phyloP scores from a whole-genome alignment of 169 alveolate species.

The Perkinsus olseni region DNA sequence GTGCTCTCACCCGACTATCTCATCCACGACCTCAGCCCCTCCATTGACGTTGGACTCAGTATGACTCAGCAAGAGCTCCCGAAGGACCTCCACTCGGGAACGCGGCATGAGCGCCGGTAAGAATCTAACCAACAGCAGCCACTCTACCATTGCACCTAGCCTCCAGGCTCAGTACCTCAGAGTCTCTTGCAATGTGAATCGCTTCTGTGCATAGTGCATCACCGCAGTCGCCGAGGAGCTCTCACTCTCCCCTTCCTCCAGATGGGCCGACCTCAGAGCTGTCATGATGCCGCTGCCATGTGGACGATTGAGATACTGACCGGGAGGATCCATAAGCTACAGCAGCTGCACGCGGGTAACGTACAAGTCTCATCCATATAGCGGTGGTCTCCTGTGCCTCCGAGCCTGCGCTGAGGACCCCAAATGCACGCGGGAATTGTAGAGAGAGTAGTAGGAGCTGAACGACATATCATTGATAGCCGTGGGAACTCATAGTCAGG shows the following conservation, averaged over 20 bases:
- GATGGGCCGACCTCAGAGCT: background rate
- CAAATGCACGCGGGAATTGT: background rate
- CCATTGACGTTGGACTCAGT: background rate
- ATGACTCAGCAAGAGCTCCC: background rate
- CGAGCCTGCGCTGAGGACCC: background rate
- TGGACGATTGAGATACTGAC: background rate
- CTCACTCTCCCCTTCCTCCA: background rate
- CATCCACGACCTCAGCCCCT: background rate
- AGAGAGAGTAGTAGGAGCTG: background rate
- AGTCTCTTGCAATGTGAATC: background rate
- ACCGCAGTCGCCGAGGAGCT: background rate
- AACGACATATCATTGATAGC: too few relatives aligned
- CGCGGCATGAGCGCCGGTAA: background rate
- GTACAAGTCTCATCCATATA: background rate
- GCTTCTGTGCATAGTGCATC: background rate
- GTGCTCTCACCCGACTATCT: background rate
- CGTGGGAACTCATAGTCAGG: too few relatives aligned
- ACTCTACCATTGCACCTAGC: background rate
- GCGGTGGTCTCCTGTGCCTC: conserved; percentile 1
- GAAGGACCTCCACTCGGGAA: background rate
- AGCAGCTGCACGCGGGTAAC: background rate
- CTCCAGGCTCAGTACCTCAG: background rate
- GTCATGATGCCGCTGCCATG: background rate
- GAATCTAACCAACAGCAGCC: background rate
- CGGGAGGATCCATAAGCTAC: background rate